Conservation (phyloP, 106 monocot genomes). For the Phalaenopsis equestris region DNA sequence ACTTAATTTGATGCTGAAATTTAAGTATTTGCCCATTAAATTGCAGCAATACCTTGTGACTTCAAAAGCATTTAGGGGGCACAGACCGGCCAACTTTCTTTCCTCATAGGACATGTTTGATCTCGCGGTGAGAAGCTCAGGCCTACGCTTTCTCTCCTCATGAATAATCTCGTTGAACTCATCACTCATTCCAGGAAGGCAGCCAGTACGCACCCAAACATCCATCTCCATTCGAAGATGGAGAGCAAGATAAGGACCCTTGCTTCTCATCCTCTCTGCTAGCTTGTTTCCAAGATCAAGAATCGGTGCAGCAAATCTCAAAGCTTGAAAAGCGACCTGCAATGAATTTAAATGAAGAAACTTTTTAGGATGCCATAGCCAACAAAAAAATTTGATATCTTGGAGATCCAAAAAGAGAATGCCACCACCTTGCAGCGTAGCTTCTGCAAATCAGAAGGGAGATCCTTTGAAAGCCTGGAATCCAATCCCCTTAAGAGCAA, state of each 20-base stretch:
- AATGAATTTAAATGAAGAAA: background rate
- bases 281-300: conserved; percentile 53
- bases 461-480: conserved; percentile 88
- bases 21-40: background rate
- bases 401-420: background rate
- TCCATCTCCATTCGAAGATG: conserved; percentile 90
- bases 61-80: conserved; percentile 71
- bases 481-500: conserved; percentile 79
- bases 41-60: conserved; percentile 45
- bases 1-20: background rate
- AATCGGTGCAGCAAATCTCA: conserved; percentile 62
- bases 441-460: conserved; percentile 76
- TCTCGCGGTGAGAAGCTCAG: conserved; percentile 75
- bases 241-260: conserved; percentile 77
- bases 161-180: conserved; percentile 44
- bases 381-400: background rate
- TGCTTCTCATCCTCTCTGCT: conserved; percentile 64
- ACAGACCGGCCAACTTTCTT: conserved; percentile 80
- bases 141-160: conserved; percentile 54
- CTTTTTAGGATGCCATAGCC: background rate
- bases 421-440: conserved; percentile 78
- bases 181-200: conserved; percentile 61
- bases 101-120: conserved; percentile 81
- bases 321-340: conserved; percentile 80
- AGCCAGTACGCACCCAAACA: conserved; percentile 88